Conservation (phyloP, 2,329 filamentous ascomycete species). For the Teratosphaeria zuluensis region DNA sequence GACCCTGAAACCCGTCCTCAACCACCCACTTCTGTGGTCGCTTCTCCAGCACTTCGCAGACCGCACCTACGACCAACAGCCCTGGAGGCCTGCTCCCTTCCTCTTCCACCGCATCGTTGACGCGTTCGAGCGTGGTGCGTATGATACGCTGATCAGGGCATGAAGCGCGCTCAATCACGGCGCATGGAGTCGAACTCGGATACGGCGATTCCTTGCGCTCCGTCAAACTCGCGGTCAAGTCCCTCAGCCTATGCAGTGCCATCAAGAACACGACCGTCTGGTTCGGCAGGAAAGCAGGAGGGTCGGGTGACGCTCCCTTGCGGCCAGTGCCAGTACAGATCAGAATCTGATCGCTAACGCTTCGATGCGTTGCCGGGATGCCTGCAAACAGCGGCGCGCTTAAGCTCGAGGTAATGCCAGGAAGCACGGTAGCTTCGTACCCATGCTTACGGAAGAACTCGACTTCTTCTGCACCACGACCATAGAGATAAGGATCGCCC, state of each 20-base stretch:
- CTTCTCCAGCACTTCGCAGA: constrained; percentile 66
- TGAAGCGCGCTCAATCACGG: constrained; percentile 85
- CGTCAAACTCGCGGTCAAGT: constrained; percentile 63
- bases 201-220: constrained; percentile 22
- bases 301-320: constrained; percentile 73
- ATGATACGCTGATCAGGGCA: constrained; percentile 93
- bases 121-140: constrained; percentile 69
- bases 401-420: constrained; percentile 82
- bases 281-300: constrained; percentile 65
- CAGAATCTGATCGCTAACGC: constrained; percentile 83
- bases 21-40: constrained; percentile 65
- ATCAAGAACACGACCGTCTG: constrained; percentile 91
- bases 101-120: constrained; percentile 73
- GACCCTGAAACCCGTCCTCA: constrained; percentile 69
- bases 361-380: constrained; percentile 80
- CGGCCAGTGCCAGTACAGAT: constrained; percentile 95
- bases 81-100: constrained; percentile 86
- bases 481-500: constrained; percentile 93
- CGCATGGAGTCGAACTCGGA: constrained; percentile 70
- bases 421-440: constrained; percentile 59
- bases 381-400: constrained; percentile 79
- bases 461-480: constrained; percentile 86
- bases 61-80: constrained; percentile 71
- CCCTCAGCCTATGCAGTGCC: constrained; percentile 76
- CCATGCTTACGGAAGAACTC: constrained; percentile 69